Evolutionary conservation across 768 basidiomycete species (phyloP).

Genomic region (Hortiboletus campestris): DNA sequence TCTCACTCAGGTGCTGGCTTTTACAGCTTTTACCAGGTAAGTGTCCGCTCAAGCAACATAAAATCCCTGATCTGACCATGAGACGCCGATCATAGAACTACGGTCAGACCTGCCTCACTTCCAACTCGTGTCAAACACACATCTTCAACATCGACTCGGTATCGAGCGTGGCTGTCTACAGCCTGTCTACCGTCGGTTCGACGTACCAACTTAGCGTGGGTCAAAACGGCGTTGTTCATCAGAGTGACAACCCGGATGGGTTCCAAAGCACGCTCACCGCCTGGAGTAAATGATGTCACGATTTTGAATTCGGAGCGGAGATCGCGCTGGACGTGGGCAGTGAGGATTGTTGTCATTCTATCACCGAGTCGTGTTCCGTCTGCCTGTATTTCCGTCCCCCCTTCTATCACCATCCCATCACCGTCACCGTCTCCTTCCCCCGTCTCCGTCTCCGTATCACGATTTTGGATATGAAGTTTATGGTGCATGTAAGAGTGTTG

Average conservation of each 20-base stretch:
- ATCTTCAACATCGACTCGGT: constrained; percentile 40
- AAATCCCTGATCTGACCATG: background rate
- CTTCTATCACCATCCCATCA: background rate
- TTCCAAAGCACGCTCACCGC: constrained; percentile 37
- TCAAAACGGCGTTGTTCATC: constrained; percentile 32
- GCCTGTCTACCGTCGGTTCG: constrained; percentile 44
- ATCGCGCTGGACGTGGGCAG: background rate
- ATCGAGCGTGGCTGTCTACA: constrained; percentile 40
- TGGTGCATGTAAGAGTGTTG: too few species aligned
- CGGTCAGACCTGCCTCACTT: constrained; percentile 34
- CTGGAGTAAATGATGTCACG: background rate
- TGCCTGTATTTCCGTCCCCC: background rate
- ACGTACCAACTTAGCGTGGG: constrained; percentile 41
- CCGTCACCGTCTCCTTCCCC: background rate
- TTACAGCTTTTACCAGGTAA: constrained; percentile 48
- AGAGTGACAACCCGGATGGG: constrained; percentile 39
- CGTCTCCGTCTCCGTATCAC: background rate
- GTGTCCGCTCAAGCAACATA: background rate
- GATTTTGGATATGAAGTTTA: too few species aligned
- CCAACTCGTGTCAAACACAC: constrained; percentile 40
- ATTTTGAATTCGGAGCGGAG: too few species aligned
- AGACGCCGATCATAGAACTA: constrained; percentile 33
- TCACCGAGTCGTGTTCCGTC: background rate
- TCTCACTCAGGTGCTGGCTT: constrained; percentile 42
- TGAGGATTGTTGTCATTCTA: background rate